Evolutionary conservation across 345 rosid genomes (phyloP).

Genomic region (Turnera subulata): DNA sequence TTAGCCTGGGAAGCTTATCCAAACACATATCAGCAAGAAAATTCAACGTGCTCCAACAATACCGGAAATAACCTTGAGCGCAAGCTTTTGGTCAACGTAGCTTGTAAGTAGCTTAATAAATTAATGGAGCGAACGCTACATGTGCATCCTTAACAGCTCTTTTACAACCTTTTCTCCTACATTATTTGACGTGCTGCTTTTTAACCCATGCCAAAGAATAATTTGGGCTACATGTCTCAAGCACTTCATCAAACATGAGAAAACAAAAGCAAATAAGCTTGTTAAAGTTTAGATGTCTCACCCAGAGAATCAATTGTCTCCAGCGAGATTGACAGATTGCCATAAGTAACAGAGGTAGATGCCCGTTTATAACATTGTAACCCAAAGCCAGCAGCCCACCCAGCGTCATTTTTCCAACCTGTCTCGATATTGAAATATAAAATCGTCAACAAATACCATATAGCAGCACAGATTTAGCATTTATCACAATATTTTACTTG

Average conservation of each 20-base stretch:
- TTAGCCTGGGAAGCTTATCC: too few relatives aligned
- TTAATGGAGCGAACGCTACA: too few relatives aligned
- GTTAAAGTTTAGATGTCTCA: conserved; percentile 28
- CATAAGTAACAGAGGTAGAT: conserved; percentile 57
- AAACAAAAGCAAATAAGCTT: neutral
- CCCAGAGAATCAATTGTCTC: conserved; percentile 87
- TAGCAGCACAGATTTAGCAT: conserved; percentile 4
- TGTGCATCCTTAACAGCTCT: too few relatives aligned
- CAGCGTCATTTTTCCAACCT: conserved; percentile 98
- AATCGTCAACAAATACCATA: neutral
- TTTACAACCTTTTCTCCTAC: too few relatives aligned
- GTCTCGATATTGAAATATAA: conserved; percentile 25
- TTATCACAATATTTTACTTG: neutral
- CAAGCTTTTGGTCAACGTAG: too few relatives aligned
- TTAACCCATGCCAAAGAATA: neutral
- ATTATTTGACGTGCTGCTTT: too few relatives aligned
- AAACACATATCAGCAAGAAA: too few relatives aligned
- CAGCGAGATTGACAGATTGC: conserved; percentile 66
- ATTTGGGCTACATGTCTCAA: neutral
- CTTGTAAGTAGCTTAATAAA: too few relatives aligned
- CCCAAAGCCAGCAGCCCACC: conserved; percentile 93
- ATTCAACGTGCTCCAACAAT: too few relatives aligned
- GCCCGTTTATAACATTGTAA: conserved; percentile 89
- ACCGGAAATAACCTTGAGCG: too few relatives aligned
- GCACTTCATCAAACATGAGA: neutral